Evolutionary conservation across 805 yeast species (phyloP).

Genomic region (Kodamaea nitidulidarum): DNA sequence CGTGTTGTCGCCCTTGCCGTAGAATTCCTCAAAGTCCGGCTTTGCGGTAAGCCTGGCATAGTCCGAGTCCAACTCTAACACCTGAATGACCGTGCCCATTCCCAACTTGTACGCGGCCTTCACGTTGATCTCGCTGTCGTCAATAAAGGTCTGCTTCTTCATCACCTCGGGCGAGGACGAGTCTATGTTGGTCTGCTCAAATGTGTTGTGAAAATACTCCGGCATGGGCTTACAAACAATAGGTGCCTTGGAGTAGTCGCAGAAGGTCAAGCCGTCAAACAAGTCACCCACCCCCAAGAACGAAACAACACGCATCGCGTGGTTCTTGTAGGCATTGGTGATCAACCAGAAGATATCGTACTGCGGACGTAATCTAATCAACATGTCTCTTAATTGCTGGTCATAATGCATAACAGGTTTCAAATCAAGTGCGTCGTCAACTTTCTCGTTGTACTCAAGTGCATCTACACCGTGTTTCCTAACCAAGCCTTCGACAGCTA

Average conservation of each 20-base stretch:
- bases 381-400: conserved; percentile 47
- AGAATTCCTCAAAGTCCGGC: conserved; percentile 30
- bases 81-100: conserved; percentile 68
- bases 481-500: conserved; percentile 88
- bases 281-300: conserved; percentile 86
- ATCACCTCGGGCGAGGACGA: conserved; percentile 26
- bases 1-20: conserved; percentile 29
- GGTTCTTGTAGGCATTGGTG: conserved; percentile 91
- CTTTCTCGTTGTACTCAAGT: conserved; percentile 78
- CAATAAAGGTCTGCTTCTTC: conserved; percentile 67
- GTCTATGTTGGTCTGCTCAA: conserved; percentile 57
- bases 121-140: conserved; percentile 80
- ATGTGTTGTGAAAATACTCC: conserved; percentile 60
- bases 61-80: conserved; percentile 66
- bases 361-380: conserved; percentile 39
- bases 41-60: conserved; percentile 27
- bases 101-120: conserved; percentile 69
- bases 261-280: conserved; percentile 90
- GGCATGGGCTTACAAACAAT: conserved; percentile 88
- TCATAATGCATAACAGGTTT: conserved; percentile 72
- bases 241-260: conserved; percentile 73
- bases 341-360: conserved; percentile 80
- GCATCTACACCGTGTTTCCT: conserved; percentile 74
- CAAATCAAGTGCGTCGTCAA: conserved; percentile 89
- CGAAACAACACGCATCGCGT: conserved; percentile 75